Evolutionary conservation across 805 yeast genomes (phyloP), one percentile per base, ranked within the genome.

Genomic region (Yamadazyma akitaensis): DNA sequence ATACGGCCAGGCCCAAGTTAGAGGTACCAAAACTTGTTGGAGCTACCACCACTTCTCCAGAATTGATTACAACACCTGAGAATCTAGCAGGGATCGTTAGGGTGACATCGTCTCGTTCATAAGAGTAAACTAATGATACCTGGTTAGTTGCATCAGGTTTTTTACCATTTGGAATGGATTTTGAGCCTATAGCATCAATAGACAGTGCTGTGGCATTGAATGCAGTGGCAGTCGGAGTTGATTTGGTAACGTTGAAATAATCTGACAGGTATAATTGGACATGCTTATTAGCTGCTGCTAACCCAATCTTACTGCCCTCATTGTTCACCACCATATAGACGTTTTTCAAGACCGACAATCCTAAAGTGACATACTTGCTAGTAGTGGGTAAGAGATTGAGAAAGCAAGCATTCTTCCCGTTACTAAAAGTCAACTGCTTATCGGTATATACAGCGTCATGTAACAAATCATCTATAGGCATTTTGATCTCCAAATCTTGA

Each of bases 291-390:
- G 83, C 70, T 40, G 74, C 73, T 0, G 81, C 87, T 42, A 85
- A 42, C 0, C 85, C 94, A 24, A 85, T 58, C 18, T 66, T 65
- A 21, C 68, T 60, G 16, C 78, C 79, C 13, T 75, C 88, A 51
- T 79, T 72, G 60, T 85, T 89, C 33, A 83, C 82, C 0, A 84
- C 91, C 33, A 85, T 48, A 57, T 79, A 84, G 7, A 75, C 63
- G 40, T 72, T 67, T 43, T 68, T 68, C 40, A 85, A 51, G 53
- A 85, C 79, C 3, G 85, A 73, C 6, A 79, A 64, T 2, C 92
- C 94, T 35, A 86, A 60, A 2, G 78, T 56, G 9, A 77, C 71
- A 56, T 66, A 80, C 1, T 88, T 87, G 10, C 54, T 48, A 2
- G 67, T 57, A 40, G 73, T 71, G 1, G 88, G 85, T 19, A 72